Evolutionary conservation across 306 rosid genomes (phyloP).

Genomic region (Vigna trinervia): DNA sequence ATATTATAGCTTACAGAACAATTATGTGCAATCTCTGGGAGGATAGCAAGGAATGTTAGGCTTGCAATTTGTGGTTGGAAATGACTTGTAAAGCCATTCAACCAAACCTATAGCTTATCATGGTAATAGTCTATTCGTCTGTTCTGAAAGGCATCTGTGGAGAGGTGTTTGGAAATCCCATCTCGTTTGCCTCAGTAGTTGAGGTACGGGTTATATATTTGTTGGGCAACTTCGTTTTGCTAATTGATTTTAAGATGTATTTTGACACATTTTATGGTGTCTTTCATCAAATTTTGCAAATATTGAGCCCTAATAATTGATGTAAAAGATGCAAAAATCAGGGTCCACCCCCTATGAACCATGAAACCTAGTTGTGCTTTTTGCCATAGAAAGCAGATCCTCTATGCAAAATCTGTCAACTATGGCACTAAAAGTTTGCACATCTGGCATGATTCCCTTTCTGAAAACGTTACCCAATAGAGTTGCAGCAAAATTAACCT

Average conservation of each 20-base stretch:
- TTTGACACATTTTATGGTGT: not conserved
- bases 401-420: not conserved
- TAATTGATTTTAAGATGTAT: too few relatives aligned
- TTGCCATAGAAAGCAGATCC: not conserved
- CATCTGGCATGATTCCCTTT: constrained; percentile 2
- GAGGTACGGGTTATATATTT: too few relatives aligned
- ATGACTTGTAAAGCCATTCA: constrained; percentile 5
- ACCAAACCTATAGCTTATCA: too few relatives aligned
- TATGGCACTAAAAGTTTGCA: not conserved
- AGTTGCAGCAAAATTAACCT: not conserved
- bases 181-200: too few relatives aligned
- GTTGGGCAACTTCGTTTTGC: too few relatives aligned
- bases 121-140: too few relatives aligned
- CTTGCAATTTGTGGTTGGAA: not conserved
- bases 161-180: too few relatives aligned
- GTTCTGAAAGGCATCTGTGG: too few relatives aligned
- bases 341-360: constrained; percentile 11
- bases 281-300: constrained; percentile 17
- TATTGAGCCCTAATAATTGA: constrained; percentile 30
- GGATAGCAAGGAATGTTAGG: not conserved
- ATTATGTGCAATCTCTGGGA: not conserved
- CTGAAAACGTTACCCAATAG: not conserved
- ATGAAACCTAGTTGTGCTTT: not conserved
- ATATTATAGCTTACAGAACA: not conserved
- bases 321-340: constrained; percentile 27